Evolutionary conservation across 306 rosid species (phyloP), one percentile per base, ranked within the genome.

Genomic region (Dryas octopetala): DNA sequence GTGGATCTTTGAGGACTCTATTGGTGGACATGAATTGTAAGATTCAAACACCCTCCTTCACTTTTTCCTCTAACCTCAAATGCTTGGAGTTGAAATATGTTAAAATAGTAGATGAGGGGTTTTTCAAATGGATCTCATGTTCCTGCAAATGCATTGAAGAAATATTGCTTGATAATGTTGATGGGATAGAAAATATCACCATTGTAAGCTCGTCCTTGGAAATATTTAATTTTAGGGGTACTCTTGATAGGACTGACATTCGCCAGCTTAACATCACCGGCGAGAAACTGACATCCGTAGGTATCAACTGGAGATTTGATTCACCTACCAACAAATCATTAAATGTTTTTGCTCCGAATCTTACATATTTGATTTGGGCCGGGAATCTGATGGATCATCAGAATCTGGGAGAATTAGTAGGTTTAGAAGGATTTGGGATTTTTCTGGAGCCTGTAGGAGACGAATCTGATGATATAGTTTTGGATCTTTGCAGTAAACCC

Each of bases 291-390:
- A 11, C 6, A 5, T 6, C 1, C 0, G n/a, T 74, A 41, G 0
- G 2, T 11, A 23, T 74, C 11, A 6, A n/a, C 16, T 62, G 70
- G 62, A 19, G 38, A n/a, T 62, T 62, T 50, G 70, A 50, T 51
- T 62, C 70, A 7, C 70, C 61, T n/a, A 9, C 16, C 15, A 40
- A 32, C 10, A 74, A 19, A 38, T 38, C 16, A 5, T 40, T 74
- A 4, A 4, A 51, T n/a, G 13, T 74, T 38, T 50, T 41, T 16
- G 55, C 70, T 17, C 78, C 78, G 9, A 74, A 74, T 23, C 78
- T 74, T 14, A 38, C n/a, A 40, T 4, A 1, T 40, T 49, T 72
- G 5, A 5, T 6, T 28, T 74, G 69, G 69, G 1, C 0, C 6
- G 78, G 70, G 32, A 62, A 63, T 12, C 4, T 32, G 3, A 5